phyloP scores from a whole-genome alignment of 176 grass and related monocot genomes.

The Tuctoria greenei region DNA sequence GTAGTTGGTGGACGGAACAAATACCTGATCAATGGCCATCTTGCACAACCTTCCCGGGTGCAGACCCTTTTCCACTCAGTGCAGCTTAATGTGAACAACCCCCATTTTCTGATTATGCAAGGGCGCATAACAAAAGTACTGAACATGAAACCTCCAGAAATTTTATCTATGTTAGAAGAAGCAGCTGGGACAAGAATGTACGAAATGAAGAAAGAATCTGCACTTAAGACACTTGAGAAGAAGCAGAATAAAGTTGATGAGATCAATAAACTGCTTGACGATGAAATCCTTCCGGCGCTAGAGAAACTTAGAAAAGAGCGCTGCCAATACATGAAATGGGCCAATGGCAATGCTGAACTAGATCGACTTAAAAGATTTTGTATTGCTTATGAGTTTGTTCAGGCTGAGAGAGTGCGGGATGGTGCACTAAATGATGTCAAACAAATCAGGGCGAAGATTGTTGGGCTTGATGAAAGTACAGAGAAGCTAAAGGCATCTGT shows the following conservation, averaged over 20 bases:
- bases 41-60: constrained; percentile 83
- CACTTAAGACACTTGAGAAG: constrained; percentile 93
- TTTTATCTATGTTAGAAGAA: constrained; percentile 98
- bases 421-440: constrained; percentile 62
- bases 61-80: constrained; percentile 97
- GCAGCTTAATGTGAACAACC: constrained; percentile 98
- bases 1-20: constrained; percentile 88
- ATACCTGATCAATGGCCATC: constrained; percentile 92
- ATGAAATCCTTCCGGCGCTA: constrained; percentile 91
- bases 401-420: constrained; percentile 67
- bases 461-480: constrained; percentile 65
- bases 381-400: constrained; percentile 86
- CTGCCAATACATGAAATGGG: constrained; percentile 93
- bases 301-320: constrained; percentile 93
- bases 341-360: constrained; percentile 80
- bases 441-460: constrained; percentile 54
- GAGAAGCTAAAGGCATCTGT: constrained; percentile 65
- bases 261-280: constrained; percentile 88
- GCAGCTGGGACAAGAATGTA: constrained; percentile 98
- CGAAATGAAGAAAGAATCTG: constrained; percentile 95
- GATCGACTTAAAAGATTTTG: constrained; percentile 87
- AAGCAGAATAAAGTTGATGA: constrained; percentile 97
- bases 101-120: constrained; percentile 99
- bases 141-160: constrained; percentile 95
- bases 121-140: constrained; percentile 96